Evolutionary conservation across 352 stramenopile genomes (phyloP), one percentile per base, ranked within the genome.

Genomic region (Plasmopara halstedii): DNA sequence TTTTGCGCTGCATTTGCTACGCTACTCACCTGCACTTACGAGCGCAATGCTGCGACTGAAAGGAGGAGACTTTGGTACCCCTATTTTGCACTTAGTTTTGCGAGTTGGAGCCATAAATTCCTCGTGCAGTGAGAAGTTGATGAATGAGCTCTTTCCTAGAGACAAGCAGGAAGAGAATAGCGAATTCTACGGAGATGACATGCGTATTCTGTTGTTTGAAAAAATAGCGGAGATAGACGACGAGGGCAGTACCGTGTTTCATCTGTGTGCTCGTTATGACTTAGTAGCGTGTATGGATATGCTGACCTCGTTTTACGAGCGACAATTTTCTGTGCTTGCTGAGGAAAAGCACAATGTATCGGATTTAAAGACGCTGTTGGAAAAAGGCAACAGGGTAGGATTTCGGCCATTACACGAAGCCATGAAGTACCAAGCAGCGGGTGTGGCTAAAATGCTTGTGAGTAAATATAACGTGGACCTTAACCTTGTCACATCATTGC

Each of bases 241-340:
- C 41, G 74, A 86, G 40, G 79, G 79, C 46, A 85, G 84, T 53
- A 73, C 71, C 22, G 63, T 86, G n/a, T 85, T 89, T 42, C 79
- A 90, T 50, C 54, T 89, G 13, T 89, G 79, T 33, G 82, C 79
- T 18, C 73, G 78, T 39, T 76, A 77, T 43, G 56, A 91, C 33
- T 72, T 87, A 11, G 32, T 42, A 2, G 27, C 46, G 23, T 73
- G 64, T 55, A 42, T 92, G 15, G 59, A 74, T 9, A 20, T 70
- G 4, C 47, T 89, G 1, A 36, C 67, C 0, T 40, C 50, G 13
- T 88, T 88, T 34, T 72, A 81, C 42, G 18, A 27, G 27, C 63
- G 56, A 17, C 67, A 83, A 9, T 29, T 56, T 1, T 15, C 50
- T 23, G 41, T 29, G 14, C 36, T 29, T n/a, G 38, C 29, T 34